phyloP scores from a whole-genome alignment of 768 basidiomycete genomes.

The Russula griseocarnosa region DNA sequence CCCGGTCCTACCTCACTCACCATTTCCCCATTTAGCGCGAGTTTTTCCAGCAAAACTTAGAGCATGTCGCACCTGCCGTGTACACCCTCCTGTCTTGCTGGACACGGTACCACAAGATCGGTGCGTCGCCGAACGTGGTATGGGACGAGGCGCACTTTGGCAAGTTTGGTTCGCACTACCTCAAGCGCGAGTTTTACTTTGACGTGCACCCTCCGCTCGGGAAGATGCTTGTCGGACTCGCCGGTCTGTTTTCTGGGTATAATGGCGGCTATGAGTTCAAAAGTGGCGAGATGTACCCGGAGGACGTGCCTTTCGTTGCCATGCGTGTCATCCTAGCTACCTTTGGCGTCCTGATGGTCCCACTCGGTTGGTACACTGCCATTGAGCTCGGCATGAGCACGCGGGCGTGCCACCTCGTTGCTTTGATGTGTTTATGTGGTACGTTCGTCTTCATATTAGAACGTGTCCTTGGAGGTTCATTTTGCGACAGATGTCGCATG shows the following conservation, averaged over 20 bases:
- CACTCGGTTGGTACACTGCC: slow-evolving; percentile 94
- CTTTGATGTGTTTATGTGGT: slow-evolving; percentile 93
- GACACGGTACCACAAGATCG: slow-evolving; percentile 93
- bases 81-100: slow-evolving; percentile 94
- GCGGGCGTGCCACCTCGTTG: slow-evolving; percentile 87
- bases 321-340: slow-evolving; percentile 94
- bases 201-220: slow-evolving; percentile 98
- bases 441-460: slow-evolving; percentile 29
- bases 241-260: slow-evolving; percentile 87
- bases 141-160: slow-evolving; percentile 99
- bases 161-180: slow-evolving; percentile 96
- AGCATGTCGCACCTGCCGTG: slow-evolving; percentile 70
- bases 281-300: slow-evolving; percentile 82
- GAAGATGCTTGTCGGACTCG: slow-evolving; percentile 97
- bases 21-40: slow-evolving; percentile 48
- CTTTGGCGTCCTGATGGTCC: slow-evolving; percentile 94
- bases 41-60: slow-evolving; percentile 74
- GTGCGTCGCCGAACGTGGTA: slow-evolving; percentile 77
- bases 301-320: slow-evolving; percentile 81
- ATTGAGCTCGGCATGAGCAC: slow-evolving; percentile 89
- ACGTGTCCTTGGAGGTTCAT: neutral
- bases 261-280: slow-evolving; percentile 92
- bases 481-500: slow-evolving; percentile 80
- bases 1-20: neutral
- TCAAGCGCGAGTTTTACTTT: slow-evolving; percentile 99